phyloP scores from a whole-genome alignment of 768 basidiomycete species.

The Pholiota molesta region DNA sequence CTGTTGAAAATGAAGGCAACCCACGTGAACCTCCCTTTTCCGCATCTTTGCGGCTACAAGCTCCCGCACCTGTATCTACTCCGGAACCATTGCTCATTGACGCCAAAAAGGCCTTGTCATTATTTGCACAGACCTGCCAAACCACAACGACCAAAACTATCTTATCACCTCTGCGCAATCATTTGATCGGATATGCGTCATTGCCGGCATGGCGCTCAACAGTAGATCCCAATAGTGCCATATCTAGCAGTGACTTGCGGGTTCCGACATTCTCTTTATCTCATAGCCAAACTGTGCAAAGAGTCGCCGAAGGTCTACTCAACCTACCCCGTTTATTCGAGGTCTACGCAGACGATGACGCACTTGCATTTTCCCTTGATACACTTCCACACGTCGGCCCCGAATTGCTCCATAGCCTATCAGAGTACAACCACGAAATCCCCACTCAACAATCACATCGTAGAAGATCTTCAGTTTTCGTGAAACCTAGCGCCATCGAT shows the following conservation, averaged over 20 bases:
- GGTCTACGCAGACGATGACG: constrained; percentile 91
- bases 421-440: constrained; percentile 42
- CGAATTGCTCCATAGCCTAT: constrained; percentile 50
- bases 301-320: constrained; percentile 90
- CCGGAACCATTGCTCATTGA: constrained; percentile 51
- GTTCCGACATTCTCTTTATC: constrained; percentile 94
- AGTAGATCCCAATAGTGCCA: constrained; percentile 50
- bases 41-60: constrained; percentile 32
- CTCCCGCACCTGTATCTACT: constrained; percentile 24
- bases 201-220: constrained; percentile 66
- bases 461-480: constrained; percentile 42
- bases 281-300: constrained; percentile 86
- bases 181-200: constrained; percentile 72
- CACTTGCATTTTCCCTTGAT: constrained; percentile 84
- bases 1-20: constrained; percentile 46
- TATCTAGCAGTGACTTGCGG: constrained; percentile 55
- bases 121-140: constrained; percentile 77
- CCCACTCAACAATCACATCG: constrained; percentile 36
- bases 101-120: constrained; percentile 56
- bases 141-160: constrained; percentile 79
- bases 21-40: constrained; percentile 31
- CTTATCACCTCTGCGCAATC: constrained; percentile 76
- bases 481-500: constrained; percentile 46
- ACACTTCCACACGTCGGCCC: constrained; percentile 74
- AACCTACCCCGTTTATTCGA: constrained; percentile 94